Evolutionary conservation across 2,329 filamentous ascomycete genomes (phyloP).

Genomic region (Teratosphaeria viscida): DNA sequence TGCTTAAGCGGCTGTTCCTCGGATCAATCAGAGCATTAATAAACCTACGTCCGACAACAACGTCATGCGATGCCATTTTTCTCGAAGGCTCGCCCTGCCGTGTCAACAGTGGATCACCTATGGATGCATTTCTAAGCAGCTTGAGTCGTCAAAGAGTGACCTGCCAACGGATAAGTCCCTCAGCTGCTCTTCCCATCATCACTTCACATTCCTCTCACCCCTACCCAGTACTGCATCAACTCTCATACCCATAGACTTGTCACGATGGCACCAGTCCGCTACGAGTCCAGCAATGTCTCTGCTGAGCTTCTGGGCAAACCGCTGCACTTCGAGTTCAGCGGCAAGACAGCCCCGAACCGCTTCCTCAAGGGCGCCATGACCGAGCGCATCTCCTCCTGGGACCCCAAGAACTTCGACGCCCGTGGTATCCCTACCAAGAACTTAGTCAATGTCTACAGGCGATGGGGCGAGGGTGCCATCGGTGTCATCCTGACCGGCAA

Average conservation of each 20-base stretch:
- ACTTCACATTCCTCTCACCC: background rate
- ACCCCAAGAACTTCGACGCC: slow-evolving; percentile 40
- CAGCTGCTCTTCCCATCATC: background rate
- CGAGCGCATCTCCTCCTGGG: slow-evolving; percentile 53
- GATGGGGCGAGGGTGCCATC: slow-evolving; percentile 50
- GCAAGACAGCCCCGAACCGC: slow-evolving; percentile 50
- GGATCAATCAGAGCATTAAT: background rate
- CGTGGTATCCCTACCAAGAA: slow-evolving; percentile 46
- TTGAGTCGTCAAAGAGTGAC: background rate
- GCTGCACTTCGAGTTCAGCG: slow-evolving; percentile 38
- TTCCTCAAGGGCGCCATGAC: slow-evolving; percentile 60
- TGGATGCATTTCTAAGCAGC: background rate
- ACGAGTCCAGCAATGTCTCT: slow-evolving; percentile 31
- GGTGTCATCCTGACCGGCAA: slow-evolving; percentile 54
- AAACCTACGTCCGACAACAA: background rate
- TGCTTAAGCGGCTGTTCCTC: background rate
- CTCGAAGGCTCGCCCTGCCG: background rate
- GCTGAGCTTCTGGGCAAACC: slow-evolving; percentile 32
- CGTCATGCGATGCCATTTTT: background rate
- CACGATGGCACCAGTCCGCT: slow-evolving; percentile 28
- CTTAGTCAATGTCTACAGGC: slow-evolving; percentile 47
- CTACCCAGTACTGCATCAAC: background rate
- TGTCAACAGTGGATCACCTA: background rate
- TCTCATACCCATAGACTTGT: background rate
- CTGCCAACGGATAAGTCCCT: background rate